Evolutionary conservation across 2,329 filamentous ascomycete genomes (phyloP), one percentile per base, ranked within the genome.

Genomic region (Nothopassalora personata): DNA sequence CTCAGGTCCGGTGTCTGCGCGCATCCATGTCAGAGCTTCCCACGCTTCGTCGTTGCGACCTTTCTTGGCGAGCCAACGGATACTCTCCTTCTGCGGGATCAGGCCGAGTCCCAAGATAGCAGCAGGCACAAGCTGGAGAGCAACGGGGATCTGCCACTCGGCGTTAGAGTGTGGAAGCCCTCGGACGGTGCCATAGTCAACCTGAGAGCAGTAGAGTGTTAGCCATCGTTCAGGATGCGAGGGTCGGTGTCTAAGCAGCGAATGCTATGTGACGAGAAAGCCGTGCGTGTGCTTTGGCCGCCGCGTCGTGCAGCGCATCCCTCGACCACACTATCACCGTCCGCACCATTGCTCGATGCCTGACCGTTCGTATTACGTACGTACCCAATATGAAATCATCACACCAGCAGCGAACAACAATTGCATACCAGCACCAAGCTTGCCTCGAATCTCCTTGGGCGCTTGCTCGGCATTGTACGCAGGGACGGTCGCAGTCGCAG

Each of bases 61-160:
- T 46, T 78, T 75, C 48, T 75, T 76, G 3, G 79, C 75, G 3
- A 82, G 73, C 80, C 81, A 83, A 19, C 80, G 73, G 1, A 79
- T 75, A 54, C 78, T 81, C 66, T 83, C 80, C 7, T 75, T 74
- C 3, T 81, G 68, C 0, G 74, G 76, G n/a, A 81, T 65, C 68
- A 81, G 76, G 1, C 80, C 80, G 1, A 81, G 56, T 0, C 77
- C 79, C 53, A 83, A 77, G 1, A 81, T 58, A 1, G 70, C 76
- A 0, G 78, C 80, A 0, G 80, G 79, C 0, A 79, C 68, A 10
- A 83, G 73, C 61, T 83, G 81, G 5, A 84, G 71, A 0, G 79
- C 81, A 45, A 85, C 77, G 1, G 82, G 58, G 33, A 84, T 77
- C 68, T 83, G 81, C 83, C 81, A 85, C 69, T 84, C 80, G n/a